Percentiles rank a stretch among this genome's conserved stretches.
phyloP scores from a whole-genome alignment of 2,329 filamentous ascomycete genomes.

The Coniella lustricola region DNA sequence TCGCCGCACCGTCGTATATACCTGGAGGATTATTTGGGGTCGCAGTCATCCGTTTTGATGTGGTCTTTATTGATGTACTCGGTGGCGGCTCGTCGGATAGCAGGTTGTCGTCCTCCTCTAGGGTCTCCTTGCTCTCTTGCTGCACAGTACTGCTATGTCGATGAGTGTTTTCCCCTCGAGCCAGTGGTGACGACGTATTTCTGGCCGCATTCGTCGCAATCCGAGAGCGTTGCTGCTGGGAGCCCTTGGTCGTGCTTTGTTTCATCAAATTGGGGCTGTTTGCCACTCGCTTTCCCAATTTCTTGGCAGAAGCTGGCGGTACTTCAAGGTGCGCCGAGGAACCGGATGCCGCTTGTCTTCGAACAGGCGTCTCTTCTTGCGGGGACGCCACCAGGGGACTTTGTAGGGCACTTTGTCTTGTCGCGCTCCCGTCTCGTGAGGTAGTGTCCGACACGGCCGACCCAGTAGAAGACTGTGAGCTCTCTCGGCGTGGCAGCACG shows the following conservation, averaged over 20 bases:
- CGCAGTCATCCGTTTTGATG: too few species aligned
- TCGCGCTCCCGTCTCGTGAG: conserved; percentile 24
- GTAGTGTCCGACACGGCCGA: conserved; percentile 23
- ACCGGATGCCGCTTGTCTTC: conserved; percentile 7
- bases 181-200: not conserved
- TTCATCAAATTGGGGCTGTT: conserved; percentile 2
- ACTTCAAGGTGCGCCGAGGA: conserved; percentile 10
- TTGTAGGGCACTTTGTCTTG: not conserved
- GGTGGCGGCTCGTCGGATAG: conserved; percentile 2
- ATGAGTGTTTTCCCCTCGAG: not conserved
- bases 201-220: not conserved
- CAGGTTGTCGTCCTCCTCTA: not conserved
- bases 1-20: conserved; percentile 1
- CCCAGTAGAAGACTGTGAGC: conserved; percentile 38
- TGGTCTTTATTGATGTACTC: not conserved
- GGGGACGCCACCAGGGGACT: conserved; percentile 10
- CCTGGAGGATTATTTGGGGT: not conserved
- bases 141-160: not conserved
- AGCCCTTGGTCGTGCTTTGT: not conserved
- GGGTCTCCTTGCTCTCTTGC: not conserved
- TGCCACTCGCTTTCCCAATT: conserved; percentile 41
- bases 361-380: conserved; percentile 1
- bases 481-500: conserved; percentile 37
- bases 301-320: conserved; percentile 34
- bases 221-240: conserved; percentile 1